Base-by-base conservation (phyloP, 1,139 yeast species). In the Suhomyces ambrosiae region DNA sequence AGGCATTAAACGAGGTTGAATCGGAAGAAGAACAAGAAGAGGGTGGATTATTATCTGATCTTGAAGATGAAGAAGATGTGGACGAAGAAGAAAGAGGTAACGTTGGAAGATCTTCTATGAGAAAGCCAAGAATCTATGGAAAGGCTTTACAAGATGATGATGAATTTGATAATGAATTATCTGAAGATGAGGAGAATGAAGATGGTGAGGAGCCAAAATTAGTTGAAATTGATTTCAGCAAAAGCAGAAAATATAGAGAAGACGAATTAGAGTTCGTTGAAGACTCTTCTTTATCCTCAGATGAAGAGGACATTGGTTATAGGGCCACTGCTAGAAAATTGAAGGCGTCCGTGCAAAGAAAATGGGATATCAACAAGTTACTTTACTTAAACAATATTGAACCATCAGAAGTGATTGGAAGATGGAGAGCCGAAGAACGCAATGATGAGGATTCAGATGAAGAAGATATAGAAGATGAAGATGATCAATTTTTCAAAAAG, bases 321-420 rank as follows among this genome's bases (percentile, higher is more conserved):
- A 58, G 62, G 33, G 43, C 57, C 4, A 57, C 79, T 21, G 85
- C 85, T 3, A 37, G 74, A 63, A 73, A 68, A 56, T 60, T 68
- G 46, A 41, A 59, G 54, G 53, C 63, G 24, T 49, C 66, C 19
- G 68, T 70, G 2, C 52, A 65, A 61, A 60, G 79, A 70, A 65
- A 69, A 44, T 86, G 95, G 90, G 86, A 92, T 58, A 79, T 92
- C 44, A 82, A 85, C 52, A 87, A 86, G 55, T 66, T 92, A 39
- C 66, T 92, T 8, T 92, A 92, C 58, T 72, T 85, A 78, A 79
- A 82, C 38, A 85, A 86, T 48, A 68, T 88, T 28, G 77, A 81
- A 7, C 92, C 97, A 0, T 68, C 67, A 0, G 95, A 86, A 38
- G 96, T 79, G 18, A 67, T 90, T 32, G 70, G 67, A 33, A 77